phyloP scores from a whole-genome alignment of 768 basidiomycete genomes.

The Boletus reticuloceps region DNA sequence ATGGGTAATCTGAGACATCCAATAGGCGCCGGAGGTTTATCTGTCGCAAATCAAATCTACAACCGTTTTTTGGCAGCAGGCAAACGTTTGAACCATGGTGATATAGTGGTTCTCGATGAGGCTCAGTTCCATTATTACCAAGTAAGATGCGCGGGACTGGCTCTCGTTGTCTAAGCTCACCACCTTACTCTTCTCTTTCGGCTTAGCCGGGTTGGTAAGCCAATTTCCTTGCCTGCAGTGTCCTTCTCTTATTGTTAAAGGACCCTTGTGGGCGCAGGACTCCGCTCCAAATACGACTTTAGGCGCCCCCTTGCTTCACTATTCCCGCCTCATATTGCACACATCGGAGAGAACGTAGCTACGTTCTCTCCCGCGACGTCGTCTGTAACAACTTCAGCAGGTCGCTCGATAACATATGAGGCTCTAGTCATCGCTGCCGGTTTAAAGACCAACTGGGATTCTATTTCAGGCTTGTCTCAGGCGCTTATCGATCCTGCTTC shows the following conservation, averaged over 20 bases:
- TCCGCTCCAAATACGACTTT: slow-evolving; percentile 67
- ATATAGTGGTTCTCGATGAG: slow-evolving; percentile 84
- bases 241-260: slow-evolving; percentile 35
- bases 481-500: slow-evolving; percentile 77
- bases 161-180: slow-evolving; percentile 3
- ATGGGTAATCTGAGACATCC: not conserved
- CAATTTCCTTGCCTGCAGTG: not conserved
- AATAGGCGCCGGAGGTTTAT: slow-evolving; percentile 76
- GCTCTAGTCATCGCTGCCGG: slow-evolving; percentile 87
- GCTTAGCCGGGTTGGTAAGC: slow-evolving; percentile 84
- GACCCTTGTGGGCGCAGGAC: slow-evolving; percentile 92
- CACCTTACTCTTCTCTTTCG: not conserved
- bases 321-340: slow-evolving; percentile 70
- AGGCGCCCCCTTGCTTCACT: slow-evolving; percentile 64
- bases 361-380: slow-evolving; percentile 76
- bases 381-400: slow-evolving; percentile 67
- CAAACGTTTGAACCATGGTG: slow-evolving; percentile 63
- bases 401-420: slow-evolving; percentile 76
- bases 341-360: slow-evolving; percentile 67
- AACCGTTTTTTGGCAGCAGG: slow-evolving; percentile 72
- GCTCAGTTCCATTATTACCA: slow-evolving; percentile 85
- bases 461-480: slow-evolving; percentile 65
- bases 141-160: slow-evolving; percentile 35
- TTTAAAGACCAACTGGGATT: slow-evolving; percentile 81
- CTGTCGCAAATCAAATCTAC: slow-evolving; percentile 86